Evolutionary conservation across 1,284 basidiomycete genomes (phyloP).

Genomic region (Cutaneotrichosporon sp.): DNA sequence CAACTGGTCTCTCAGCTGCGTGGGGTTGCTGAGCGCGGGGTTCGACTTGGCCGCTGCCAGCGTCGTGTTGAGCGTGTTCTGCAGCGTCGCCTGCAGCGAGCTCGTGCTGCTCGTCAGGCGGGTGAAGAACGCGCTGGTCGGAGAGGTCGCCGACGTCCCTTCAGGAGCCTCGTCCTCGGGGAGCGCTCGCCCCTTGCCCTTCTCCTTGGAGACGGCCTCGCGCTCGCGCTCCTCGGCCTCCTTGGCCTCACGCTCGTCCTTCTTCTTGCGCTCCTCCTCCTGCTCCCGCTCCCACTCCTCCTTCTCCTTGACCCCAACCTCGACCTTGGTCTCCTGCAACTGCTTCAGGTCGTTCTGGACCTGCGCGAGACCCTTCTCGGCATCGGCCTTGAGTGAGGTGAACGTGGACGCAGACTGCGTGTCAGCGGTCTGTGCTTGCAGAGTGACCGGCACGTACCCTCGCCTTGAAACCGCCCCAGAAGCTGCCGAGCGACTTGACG

Average conservation of each 20-base stretch:
- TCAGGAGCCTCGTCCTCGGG: constrained; percentile 13
- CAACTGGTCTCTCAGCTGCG: constrained; percentile 62
- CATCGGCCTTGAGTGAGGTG: constrained; percentile 71
- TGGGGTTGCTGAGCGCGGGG: constrained; percentile 44
- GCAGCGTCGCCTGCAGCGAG: constrained; percentile 52
- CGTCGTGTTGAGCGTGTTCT: constrained; percentile 60
- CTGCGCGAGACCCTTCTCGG: constrained; percentile 73
- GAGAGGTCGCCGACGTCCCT: not conserved
- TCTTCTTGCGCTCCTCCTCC: constrained; percentile 30
- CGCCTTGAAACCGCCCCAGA: constrained; percentile 86
- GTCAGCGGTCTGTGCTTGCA: not conserved
- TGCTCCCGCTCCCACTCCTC: constrained; percentile 34
- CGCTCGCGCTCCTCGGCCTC: constrained; percentile 16
- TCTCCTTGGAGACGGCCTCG: constrained; percentile 30
- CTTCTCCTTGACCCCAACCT: constrained; percentile 45
- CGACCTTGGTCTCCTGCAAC: constrained; percentile 48
- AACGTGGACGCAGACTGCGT: constrained; percentile 71
- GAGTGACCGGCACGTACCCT: constrained; percentile 62
- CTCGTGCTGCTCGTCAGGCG: constrained; percentile 39
- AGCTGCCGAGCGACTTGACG: constrained; percentile 69
- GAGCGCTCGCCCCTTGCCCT: constrained; percentile 36
- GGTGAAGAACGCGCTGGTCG: constrained; percentile 33
- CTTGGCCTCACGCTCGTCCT: constrained; percentile 21
- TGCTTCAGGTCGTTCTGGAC: constrained; percentile 74
- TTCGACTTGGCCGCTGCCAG: constrained; percentile 64